phyloP scores from a whole-genome alignment of 2,329 filamentous ascomycete species.

The Zymoseptoria tritici region DNA sequence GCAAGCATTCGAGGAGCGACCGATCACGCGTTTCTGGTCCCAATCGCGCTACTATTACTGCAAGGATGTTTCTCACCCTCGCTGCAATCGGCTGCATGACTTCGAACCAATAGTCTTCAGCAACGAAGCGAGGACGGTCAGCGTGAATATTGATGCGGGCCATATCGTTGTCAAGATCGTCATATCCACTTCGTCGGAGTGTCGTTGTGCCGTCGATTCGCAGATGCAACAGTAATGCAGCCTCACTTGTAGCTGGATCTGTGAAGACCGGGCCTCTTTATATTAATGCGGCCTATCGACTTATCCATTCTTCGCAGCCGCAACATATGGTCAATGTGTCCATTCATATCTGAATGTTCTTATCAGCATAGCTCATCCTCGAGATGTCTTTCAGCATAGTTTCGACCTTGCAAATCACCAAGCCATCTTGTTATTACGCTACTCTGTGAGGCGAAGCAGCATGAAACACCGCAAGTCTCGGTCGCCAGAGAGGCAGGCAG shows the following conservation, averaged over 20 bases:
- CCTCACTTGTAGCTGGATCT: too few relatives aligned
- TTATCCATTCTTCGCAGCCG: neutral
- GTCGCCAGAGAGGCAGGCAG: neutral
- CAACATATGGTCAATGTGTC: neutral
- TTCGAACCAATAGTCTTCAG: neutral
- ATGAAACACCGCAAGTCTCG: neutral
- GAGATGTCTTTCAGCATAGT: too few relatives aligned
- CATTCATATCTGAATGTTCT: too few relatives aligned
- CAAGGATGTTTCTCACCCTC: neutral
- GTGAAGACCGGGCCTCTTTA: neutral
- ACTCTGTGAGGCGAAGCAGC: neutral
- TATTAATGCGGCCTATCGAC: neutral
- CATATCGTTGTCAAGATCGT: neutral
- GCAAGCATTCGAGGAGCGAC: neutral
- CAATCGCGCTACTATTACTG: neutral
- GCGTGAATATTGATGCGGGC: neutral
- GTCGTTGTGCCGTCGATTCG: too few relatives aligned
- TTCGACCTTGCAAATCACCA: neutral
- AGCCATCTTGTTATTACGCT: neutral
- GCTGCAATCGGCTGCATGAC: neutral
- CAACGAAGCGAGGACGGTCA: neutral
- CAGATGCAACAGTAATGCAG: too few relatives aligned
- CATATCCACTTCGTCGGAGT: too few relatives aligned
- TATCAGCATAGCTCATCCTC: too few relatives aligned
- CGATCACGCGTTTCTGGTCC: neutral